Evolutionary conservation across 371 early-diverging fungal genomes (phyloP), one percentile per base, ranked within the genome.

Genomic region (Gilbertella persicaria): DNA sequence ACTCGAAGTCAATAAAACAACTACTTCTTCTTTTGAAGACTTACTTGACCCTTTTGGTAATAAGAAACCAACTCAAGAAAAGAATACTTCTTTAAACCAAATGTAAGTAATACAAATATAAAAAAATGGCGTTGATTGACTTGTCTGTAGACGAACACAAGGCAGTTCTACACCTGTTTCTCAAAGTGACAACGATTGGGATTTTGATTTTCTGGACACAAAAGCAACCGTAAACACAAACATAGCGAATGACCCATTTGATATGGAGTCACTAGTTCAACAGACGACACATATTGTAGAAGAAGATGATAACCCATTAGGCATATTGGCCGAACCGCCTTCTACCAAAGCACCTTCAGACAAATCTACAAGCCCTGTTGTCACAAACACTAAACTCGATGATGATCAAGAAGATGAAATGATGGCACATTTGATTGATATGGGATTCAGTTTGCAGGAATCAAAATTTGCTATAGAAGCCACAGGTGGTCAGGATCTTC

Each of bases 371-470:
- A 42, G 5, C 2, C 1, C 5, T 4, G 19, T 21, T 21, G 21
- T 9, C 10, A 9, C 38, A 4, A 41, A 7, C 9, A 8, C 5
- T 16, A 29, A 26, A 14, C 4, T 20, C 4, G 12, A 8, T 20
- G 45, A 43, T 9, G 59, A 45, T 8, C 41, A 48, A 12, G 38
- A 48, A 33, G 62, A 69, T 38, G 63, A 48, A 7, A 33, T 58
- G 45, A 64, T 87, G 24, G 87, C 89, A 1, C 82, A 85, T 65
- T 72, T 92, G 39, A 78, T 86, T 5, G 83, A 83, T 40, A 87
- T 89, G 86, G 93, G 93, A 0, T 95, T 91, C 61, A 75, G 82
- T 17, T 66, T 70, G 2, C 81, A 84, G 16, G 72, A 78, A 51
- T 87, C 92, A 0, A 71, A 60, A 23, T 60, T 78, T 7, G 92